Conservation (phyloP, 768 basidiomycete genomes). For the Hydnum rufescens region DNA sequence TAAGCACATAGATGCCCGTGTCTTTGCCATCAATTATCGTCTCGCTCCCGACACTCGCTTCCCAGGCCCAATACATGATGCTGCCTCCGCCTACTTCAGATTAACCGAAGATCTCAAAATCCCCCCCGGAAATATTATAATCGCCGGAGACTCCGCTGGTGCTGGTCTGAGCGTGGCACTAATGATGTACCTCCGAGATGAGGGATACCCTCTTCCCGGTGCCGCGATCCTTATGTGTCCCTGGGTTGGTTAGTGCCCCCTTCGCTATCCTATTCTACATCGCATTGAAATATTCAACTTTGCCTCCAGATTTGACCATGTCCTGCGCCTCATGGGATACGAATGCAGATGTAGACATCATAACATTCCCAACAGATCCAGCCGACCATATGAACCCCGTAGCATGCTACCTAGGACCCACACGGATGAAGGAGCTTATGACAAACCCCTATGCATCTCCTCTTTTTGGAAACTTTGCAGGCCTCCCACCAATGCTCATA, state of each 20-base stretch:
- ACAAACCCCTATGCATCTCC: slow-evolving; percentile 96
- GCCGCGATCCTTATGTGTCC: slow-evolving; percentile 82
- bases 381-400: slow-evolving; percentile 87
- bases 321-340: slow-evolving; percentile 98
- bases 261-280: neutral
- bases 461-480: slow-evolving; percentile 73
- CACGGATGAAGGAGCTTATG: slow-evolving; percentile 49
- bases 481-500: slow-evolving; percentile 76
- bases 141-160: slow-evolving; percentile 85
- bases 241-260: slow-evolving; percentile 63
- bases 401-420: slow-evolving; percentile 71
- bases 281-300: neutral
- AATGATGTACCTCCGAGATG: slow-evolving; percentile 89
- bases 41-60: slow-evolving; percentile 90
- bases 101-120: slow-evolving; percentile 76
- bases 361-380: slow-evolving; percentile 42
- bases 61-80: slow-evolving; percentile 76
- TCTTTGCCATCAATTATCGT: slow-evolving; percentile 89
- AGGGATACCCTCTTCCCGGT: slow-evolving; percentile 62
- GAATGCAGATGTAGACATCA: slow-evolving; percentile 70
- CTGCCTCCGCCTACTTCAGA: slow-evolving; percentile 69
- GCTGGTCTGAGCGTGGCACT: slow-evolving; percentile 72
- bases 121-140: slow-evolving; percentile 72
- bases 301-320: slow-evolving; percentile 62
- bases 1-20: slow-evolving; percentile 70